Evolutionary conservation across 169 alveolate species (phyloP), one percentile per base, ranked within the genome.

Genomic region (Babesia divergens): DNA sequence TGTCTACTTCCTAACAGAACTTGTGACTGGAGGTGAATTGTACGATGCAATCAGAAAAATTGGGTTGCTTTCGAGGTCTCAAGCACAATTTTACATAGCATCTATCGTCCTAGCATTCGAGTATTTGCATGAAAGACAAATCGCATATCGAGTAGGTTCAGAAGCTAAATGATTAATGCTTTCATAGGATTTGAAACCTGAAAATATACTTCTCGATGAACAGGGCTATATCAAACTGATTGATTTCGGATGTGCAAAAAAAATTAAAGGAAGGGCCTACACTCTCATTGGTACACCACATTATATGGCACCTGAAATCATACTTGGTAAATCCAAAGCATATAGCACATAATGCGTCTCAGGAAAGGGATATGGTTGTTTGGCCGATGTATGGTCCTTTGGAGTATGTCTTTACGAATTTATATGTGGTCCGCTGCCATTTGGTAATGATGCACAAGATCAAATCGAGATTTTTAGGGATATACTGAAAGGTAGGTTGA

Each of bases 361-460:
- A 70, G 98, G 99, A 43, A 92, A 94, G 74, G 99, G 99, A 0
- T 96, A 97, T 81, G 92, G 95, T n/a, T 93, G 94, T 60, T 90
- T 96, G 22, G 98, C 95, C 37, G 99, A 98, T 77, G 91, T 94
- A 8, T 98, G 99, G 99, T 91, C 98, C 14, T 83, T 97, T 50
- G 99, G 99, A n/a, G 93, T 96, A 13, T 94, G 98, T 65, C 90
- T 98, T n/a, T 98, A 94, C 83, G 99, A 97, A 75, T 96, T 98
- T 74, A 82, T 98, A 70, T 95, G 98, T 72, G 99, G 99, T 0
- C 94, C 93, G 24, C 94, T 96, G 18, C 99, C 99, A 16, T 98
- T 96, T 76, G 99, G 99, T 8, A 94, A 89, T 65, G 98, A 94
- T 71, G 98, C 95, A 18, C 97, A 94, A 31, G 99, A 96, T 76